Conservation (phyloP, 305 asterid genomes). For the Ilex paraguariensis region DNA sequence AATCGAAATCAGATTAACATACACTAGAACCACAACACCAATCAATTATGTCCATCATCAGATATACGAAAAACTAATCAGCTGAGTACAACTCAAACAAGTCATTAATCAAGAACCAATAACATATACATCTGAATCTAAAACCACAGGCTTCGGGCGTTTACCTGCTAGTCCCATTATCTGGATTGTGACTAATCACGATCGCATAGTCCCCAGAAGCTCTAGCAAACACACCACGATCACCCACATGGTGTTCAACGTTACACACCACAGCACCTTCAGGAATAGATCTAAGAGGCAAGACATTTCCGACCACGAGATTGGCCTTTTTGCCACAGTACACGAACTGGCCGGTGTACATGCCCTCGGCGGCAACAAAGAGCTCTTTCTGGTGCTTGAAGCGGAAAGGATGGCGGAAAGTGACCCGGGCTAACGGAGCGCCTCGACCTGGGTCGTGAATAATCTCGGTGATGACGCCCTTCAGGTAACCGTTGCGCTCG, state of each 20-base stretch:
- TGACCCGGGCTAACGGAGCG: slow-evolving; percentile 82
- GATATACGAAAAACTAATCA: too few species aligned
- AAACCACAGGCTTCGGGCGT: too few species aligned
- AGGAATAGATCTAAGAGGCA: slow-evolving; percentile 81
- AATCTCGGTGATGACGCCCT: slow-evolving; percentile 80
- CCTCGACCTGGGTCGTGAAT: slow-evolving; percentile 97
- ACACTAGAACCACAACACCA: too few species aligned
- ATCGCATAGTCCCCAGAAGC: slow-evolving; percentile 91
- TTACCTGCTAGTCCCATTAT: slow-evolving; percentile 83
- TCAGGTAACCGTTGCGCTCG: slow-evolving; percentile 85
- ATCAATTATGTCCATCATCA: too few species aligned
- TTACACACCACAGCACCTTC: slow-evolving; percentile 92
- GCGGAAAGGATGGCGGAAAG: slow-evolving; percentile 91
- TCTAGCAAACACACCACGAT: slow-evolving; percentile 85
- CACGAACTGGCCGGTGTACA: slow-evolving; percentile 80
- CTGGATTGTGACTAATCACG: slow-evolving; percentile 90
- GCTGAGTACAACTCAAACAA: too few species aligned
- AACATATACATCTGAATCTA: too few species aligned
- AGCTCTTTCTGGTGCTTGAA: slow-evolving; percentile 93
- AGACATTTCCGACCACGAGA: slow-evolving; percentile 70
- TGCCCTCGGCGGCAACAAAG: slow-evolving; percentile 90
- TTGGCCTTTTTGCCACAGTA: slow-evolving; percentile 90
- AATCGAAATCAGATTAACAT: too few species aligned
- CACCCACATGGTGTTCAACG: slow-evolving; percentile 93
- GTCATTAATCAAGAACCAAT: too few species aligned